Base-by-base conservation (phyloP, 176 grass and related monocot species). In the Zea luxurians region DNA sequence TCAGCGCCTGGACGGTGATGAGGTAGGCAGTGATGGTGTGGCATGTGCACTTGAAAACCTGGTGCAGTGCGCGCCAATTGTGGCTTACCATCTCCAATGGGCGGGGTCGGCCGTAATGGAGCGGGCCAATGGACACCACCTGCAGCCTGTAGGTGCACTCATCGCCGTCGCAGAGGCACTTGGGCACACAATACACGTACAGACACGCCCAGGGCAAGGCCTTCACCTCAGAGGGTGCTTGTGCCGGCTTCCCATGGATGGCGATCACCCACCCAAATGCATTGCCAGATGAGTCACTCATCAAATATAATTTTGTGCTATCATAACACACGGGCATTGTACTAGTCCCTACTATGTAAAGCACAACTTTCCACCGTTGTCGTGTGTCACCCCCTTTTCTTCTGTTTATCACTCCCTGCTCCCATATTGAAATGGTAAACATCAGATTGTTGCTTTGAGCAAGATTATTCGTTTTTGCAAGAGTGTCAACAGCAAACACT, bases 131-230 rank as follows among this genome's bases (percentile, higher is more conserved):
- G 37, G 91, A 97, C 12, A 97, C 94, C 66, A 84, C 68, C 78
- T 91, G 89, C 41, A 91, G 91, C 16, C 83, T 71, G 73, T 91
- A 97, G 3, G 86, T 79, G 78, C 88, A 82, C 81, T 97, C 91
- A 71, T 97, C 91, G 67, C 86, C 91, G 36, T 93, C 86, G 0
- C 84, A 84, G 57, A 97, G 88, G 15, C 73, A 87, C 74, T 84
- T 86, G n/a, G 94, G 94, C n/a, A 97, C 91, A n/a, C 86, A 91
- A 83, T 93, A 97, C 82, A 97, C 88, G 63, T 86, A 97, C n/a
- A 91, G 75, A 10, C 86, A 86, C 36, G 79, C 48, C 94, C 94
- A 97, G 37, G 91, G 91, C 76, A 71, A 74, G 16, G 64, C 50
- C 4, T 46, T 59, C 75, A 91, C 91, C 62, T 88, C 86, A 17